A percentile compares a stretch with the other conserved stretches of the same genome.
These are phyloP conservation scores for Obelidium mucronatum DNA, from an alignment of 192 early-diverging fungal genomes.

Conservation along the genomic window DNA sequence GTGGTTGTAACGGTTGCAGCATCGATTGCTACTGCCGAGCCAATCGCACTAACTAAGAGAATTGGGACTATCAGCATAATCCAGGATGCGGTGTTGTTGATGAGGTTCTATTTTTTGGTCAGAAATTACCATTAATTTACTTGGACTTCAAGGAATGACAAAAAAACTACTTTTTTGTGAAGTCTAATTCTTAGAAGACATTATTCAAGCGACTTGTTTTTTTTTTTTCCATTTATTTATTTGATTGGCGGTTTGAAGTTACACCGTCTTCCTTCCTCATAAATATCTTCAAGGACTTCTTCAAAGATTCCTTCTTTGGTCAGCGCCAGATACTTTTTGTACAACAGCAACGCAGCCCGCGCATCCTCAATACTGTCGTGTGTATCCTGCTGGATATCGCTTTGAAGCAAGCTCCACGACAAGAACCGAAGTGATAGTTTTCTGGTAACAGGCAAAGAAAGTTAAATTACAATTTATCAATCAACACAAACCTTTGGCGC, in stretches of 20 bases:
- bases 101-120: too few relatives aligned
- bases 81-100: too few relatives aligned
- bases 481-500: slow-evolving; percentile 66
- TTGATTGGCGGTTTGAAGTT: slow-evolving; percentile 37
- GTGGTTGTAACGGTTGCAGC: too few relatives aligned
- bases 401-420: slow-evolving; percentile 83
- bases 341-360: slow-evolving; percentile 80
- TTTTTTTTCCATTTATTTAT: background rate
- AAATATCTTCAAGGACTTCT: slow-evolving; percentile 80
- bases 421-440: slow-evolving; percentile 92
- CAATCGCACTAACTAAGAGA: too few relatives aligned
- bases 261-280: slow-evolving; percentile 68
- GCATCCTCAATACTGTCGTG: slow-evolving; percentile 98
- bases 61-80: too few relatives aligned
- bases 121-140: too few relatives aligned
- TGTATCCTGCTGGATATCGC: slow-evolving; percentile 86
- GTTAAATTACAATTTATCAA: background rate
- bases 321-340: slow-evolving; percentile 80
- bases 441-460: too few relatives aligned
- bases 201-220: too few relatives aligned
- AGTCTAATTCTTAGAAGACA: too few relatives aligned
- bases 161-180: too few relatives aligned
- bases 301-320: slow-evolving; percentile 71
- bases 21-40: too few relatives aligned
- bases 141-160: too few relatives aligned